These are phyloP conservation scores for Croton laevigatus DNA, from an alignment of 441 rosid species.

Conservation along the genomic window DNA sequence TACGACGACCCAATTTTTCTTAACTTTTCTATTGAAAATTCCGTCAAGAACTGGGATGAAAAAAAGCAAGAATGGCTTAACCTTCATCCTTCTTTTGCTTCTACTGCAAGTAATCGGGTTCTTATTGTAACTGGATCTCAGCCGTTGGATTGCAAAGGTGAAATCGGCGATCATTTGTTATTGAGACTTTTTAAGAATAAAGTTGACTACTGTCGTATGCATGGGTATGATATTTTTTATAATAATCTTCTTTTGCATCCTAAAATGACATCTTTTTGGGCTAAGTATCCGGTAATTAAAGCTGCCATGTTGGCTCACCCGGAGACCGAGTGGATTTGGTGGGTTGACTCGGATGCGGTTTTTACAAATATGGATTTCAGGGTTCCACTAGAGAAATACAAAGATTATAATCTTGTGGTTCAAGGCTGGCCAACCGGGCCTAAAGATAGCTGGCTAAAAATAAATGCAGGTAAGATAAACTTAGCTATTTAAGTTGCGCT, in stretches of 20 bases:
- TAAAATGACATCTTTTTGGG: constrained; percentile 74
- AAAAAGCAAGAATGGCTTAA: constrained; percentile 65
- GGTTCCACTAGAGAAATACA: constrained; percentile 60
- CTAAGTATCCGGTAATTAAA: constrained; percentile 59
- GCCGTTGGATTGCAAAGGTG: constrained; percentile 64
- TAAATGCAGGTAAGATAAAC: too few relatives aligned
- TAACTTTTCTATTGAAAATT: constrained; percentile 49
- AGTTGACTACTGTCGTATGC: constrained; percentile 82
- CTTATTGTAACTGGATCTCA: constrained; percentile 80
- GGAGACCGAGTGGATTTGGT: constrained; percentile 99
- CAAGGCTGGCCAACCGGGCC: constrained; percentile 57
- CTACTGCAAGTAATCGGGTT: constrained; percentile 39
- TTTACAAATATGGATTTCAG: constrained; percentile 87
- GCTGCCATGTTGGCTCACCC: constrained; percentile 95
- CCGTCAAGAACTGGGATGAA: constrained; percentile 64
- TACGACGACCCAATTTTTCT: constrained; percentile 64
- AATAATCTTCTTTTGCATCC: constrained; percentile 67
- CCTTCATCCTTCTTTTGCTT: constrained; percentile 60
- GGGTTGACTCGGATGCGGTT: constrained; percentile 90
- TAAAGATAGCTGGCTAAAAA: too few relatives aligned
- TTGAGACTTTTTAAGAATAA: constrained; percentile 80
- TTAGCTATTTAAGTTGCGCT: too few relatives aligned
- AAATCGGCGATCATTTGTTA: constrained; percentile 69
- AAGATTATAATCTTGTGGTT: constrained; percentile 63
- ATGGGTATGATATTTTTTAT: constrained; percentile 72